These are phyloP conservation scores for Diaporthe eres DNA, from an alignment of 2,329 filamentous ascomycete genomes.

Conservation along the genomic window DNA sequence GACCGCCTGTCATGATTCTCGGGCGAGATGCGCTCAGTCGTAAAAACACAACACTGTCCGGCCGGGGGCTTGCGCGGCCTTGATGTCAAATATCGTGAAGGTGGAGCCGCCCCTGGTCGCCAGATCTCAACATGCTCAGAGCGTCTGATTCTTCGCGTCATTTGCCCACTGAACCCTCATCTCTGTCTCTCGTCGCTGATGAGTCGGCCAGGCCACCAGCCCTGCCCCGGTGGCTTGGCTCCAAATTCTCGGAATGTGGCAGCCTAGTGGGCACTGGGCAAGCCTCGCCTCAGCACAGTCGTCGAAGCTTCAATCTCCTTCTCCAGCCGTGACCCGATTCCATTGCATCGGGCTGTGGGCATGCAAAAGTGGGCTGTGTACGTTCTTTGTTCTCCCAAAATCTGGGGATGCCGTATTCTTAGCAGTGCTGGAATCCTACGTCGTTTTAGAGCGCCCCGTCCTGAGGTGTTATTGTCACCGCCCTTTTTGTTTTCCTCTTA, in stretches of 20 bases:
- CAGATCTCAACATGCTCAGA: constrained; percentile 35
- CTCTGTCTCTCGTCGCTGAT: constrained; percentile 14
- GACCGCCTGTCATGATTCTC: background rate
- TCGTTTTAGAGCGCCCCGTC: constrained; percentile 23
- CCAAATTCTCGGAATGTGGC: constrained; percentile 11
- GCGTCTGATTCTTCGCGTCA: constrained; percentile 24
- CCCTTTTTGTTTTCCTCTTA: constrained; percentile 3
- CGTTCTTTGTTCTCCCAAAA: constrained; percentile 18
- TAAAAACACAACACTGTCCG: background rate
- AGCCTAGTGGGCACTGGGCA: constrained; percentile 27
- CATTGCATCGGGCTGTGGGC: constrained; percentile 25
- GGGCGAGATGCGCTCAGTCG: background rate
- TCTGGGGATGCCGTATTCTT: constrained; percentile 37
- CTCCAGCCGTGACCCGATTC: constrained; percentile 26
- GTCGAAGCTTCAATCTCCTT: constrained; percentile 26
- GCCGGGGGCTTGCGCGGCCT: constrained; percentile 35
- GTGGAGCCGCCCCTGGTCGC: constrained; percentile 37
- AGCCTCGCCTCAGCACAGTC: constrained; percentile 11
- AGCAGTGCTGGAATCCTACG: constrained; percentile 35
- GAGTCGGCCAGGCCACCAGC: constrained; percentile 23
- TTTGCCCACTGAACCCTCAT: constrained; percentile 18
- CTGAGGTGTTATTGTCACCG: constrained; percentile 34
- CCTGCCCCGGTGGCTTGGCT: constrained; percentile 34
- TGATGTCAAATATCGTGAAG: constrained; percentile 36
- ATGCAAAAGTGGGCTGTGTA: constrained; percentile 40